phyloP scores from a whole-genome alignment of 768 basidiomycete genomes.

The Lyophyllum semitale region DNA sequence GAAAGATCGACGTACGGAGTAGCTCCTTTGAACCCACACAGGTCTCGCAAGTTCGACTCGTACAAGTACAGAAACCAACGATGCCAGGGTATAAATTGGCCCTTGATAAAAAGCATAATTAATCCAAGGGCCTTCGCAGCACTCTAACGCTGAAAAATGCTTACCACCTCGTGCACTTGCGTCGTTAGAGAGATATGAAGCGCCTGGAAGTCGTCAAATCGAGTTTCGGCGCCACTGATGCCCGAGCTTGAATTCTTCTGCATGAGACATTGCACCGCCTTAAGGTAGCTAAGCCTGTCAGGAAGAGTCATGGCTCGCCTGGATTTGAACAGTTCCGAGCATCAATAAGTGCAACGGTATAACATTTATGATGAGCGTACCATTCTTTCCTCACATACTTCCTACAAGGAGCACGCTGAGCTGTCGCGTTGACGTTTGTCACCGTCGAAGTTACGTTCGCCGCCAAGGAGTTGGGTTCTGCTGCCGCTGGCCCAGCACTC shows the following conservation, averaged over 20 bases:
- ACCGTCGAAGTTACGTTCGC: no score
- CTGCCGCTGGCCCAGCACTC: no score
- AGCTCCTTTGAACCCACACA: constrained; percentile 26
- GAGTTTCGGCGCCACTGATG: constrained; percentile 21
- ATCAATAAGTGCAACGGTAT: no score
- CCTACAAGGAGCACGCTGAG: no score
- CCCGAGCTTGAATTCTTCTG: constrained; percentile 15
- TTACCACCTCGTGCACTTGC: constrained; percentile 24
- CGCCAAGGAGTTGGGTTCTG: no score
- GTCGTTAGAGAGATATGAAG: constrained; percentile 25
- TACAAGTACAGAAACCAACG: constrained; percentile 21
- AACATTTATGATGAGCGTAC: not conserved
- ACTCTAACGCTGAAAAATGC: no score
- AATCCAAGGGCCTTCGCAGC: no score
- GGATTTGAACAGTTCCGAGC: not conserved
- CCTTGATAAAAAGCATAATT: constrained; percentile 8
- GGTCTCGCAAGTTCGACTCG: constrained; percentile 21
- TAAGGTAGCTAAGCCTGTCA: constrained; percentile 16
- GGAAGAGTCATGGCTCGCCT: constrained; percentile 14
- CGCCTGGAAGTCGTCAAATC: constrained; percentile 27
- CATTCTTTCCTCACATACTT: not conserved
- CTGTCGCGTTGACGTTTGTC: no score
- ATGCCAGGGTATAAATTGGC: constrained; percentile 29
- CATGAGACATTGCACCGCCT: constrained; percentile 23
- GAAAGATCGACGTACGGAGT: constrained; percentile 18